Percentiles rank a stretch among this genome's conserved stretches.
phyloP scores from a whole-genome alignment of 371 early-diverging fungal genomes.

The Funneliformis caledonium region DNA sequence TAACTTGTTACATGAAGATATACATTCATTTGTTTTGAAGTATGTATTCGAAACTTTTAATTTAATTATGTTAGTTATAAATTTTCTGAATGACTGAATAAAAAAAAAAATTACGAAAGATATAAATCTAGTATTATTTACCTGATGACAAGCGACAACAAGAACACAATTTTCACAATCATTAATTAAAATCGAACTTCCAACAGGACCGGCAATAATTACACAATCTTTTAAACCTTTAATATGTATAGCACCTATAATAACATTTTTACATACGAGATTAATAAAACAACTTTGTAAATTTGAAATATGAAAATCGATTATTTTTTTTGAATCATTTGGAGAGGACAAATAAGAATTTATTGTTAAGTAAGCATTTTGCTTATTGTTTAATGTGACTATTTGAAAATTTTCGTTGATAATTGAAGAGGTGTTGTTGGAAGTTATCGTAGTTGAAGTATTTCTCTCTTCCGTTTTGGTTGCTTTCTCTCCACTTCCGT shows the following conservation, averaged over 20 bases:
- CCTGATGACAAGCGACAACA: conserved; percentile 77
- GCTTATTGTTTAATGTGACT: conserved; percentile 29
- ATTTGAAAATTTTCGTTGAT: conserved; percentile 20
- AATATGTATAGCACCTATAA: conserved; percentile 70
- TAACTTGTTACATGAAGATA: conserved; percentile 71
- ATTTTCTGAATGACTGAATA: not conserved
- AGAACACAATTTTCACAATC: conserved; percentile 63
- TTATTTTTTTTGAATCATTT: conserved; percentile 34
- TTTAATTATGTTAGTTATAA: not conserved
- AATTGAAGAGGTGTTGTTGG: not conserved
- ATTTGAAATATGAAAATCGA: conserved; percentile 61
- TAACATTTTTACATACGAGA: conserved; percentile 46
- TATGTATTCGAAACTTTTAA: conserved; percentile 77
- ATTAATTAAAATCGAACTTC: conserved; percentile 73
- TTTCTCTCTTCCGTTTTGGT: not conserved
- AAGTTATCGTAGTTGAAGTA: not conserved
- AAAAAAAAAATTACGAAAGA: not conserved
- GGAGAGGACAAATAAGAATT: conserved; percentile 37
- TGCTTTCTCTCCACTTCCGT: not conserved
- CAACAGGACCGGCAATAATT: conserved; percentile 64
- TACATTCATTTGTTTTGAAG: conserved; percentile 62
- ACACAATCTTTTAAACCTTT: conserved; percentile 64
- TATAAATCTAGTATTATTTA: conserved; percentile 43
- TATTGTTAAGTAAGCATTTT: conserved; percentile 27
- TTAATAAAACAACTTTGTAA: conserved; percentile 61